A percentile compares a stretch with the other conserved stretches of the same genome.
Evolutionary conservation across 1,139 yeast genomes (phyloP).

Genomic region (Debaryomyces singareniensis): DNA sequence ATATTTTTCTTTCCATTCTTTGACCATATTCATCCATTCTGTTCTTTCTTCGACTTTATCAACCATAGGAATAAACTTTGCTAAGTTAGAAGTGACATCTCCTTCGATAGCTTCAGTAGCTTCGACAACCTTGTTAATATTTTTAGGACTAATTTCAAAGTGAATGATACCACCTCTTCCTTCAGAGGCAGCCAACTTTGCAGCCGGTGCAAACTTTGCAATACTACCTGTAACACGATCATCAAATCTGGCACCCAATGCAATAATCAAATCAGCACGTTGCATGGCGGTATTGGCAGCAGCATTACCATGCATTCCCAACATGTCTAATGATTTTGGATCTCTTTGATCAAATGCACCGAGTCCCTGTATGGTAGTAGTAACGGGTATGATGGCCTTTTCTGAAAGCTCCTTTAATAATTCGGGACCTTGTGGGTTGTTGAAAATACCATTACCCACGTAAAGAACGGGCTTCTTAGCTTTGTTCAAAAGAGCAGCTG

Average conservation of each 20-base stretch:
- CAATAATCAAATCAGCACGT: constrained; percentile 85
- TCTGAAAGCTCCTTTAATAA: constrained; percentile 80
- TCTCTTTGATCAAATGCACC: constrained; percentile 94
- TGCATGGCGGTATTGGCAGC: constrained; percentile 94
- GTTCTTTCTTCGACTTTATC: constrained; percentile 56
- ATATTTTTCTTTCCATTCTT: constrained; percentile 78
- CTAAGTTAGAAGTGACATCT: constrained; percentile 78
- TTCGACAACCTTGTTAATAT: constrained; percentile 95
- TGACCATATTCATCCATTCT: constrained; percentile 71
- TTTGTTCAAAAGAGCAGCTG: constrained; percentile 70
- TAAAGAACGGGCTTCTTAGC: constrained; percentile 87
- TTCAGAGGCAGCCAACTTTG: constrained; percentile 81
- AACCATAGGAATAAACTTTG: constrained; percentile 64
- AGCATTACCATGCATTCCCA: constrained; percentile 97
- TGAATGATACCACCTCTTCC: constrained; percentile 93
- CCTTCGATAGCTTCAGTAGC: constrained; percentile 98
- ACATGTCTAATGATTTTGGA: constrained; percentile 86
- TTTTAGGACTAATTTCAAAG: constrained; percentile 92
- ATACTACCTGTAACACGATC: constrained; percentile 94
- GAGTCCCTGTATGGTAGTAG: constrained; percentile 89
- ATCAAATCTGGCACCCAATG: constrained; percentile 95
- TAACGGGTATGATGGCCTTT: constrained; percentile 89
- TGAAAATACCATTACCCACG: constrained; percentile 88
- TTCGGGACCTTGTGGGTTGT: constrained; percentile 74
- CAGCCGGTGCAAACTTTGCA: constrained; percentile 87